Evolutionary conservation across 1,284 basidiomycete genomes (phyloP), one percentile per base, ranked within the genome.

Genomic region (Sporisorium graminicola): DNA sequence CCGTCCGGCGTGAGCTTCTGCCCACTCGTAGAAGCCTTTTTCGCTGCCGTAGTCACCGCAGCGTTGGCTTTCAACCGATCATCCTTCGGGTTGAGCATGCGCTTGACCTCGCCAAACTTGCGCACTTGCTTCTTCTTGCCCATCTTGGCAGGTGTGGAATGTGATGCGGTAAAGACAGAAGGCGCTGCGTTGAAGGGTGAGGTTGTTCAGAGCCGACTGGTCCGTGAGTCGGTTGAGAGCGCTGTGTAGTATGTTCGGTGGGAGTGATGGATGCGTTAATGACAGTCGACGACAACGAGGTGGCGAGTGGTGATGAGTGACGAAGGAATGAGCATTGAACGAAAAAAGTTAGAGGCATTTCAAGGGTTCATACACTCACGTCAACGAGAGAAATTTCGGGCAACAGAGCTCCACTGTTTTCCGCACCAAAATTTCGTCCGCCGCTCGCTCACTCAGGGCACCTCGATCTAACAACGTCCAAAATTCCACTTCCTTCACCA

Each of bases 21-120:
- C 7, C 27, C 43, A 3, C 42, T 47, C 3, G 51, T 47, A 0
- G 46, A 7, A 0, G 67, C 62, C 20, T 76, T 78, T 22, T 77
- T 77, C n/a, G 77, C 81, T 2, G 76, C 69, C 79, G 83, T 81
- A 87, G 87, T 73, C 86, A 87, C 68, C 85, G 87, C 75, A 37
- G 85, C 85, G 73, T 89, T 89, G 24, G 88, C 94, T 80, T 86
- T 97, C 94, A 99, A 59, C 79, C 97, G 89, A 70, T 93, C 93
- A 86, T 99, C 97, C 81, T 92, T 94, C 0, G 97, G 95, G 85
- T 95, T 96, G 76, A 99, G 88, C 89, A 99, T 90, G 16, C 96
- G 92, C 87, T 99, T 99, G 51, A 97, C 94, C 8, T 91, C 88
- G 5, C 94, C 95, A 86, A 98, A 98, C 87, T 98, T 98, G 86